These are phyloP conservation scores for Micromonas pusilla DNA, from an alignment of 139 green algal genomes.

Conservation along the genomic window DNA sequence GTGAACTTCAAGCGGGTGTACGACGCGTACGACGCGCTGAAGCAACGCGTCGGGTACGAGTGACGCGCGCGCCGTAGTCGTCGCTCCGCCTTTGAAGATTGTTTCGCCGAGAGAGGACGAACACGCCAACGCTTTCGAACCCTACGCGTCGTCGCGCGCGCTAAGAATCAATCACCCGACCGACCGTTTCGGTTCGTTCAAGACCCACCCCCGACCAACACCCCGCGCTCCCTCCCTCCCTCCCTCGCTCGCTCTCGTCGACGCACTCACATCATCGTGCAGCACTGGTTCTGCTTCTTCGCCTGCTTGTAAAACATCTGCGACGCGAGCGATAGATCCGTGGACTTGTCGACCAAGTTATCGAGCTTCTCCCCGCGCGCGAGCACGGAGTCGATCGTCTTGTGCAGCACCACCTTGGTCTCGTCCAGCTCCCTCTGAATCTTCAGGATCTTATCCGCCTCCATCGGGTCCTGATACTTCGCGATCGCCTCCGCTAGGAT, in stretches of 20 bases:
- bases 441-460: constrained; percentile 94
- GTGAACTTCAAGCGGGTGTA: neutral
- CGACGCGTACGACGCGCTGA: constrained; percentile 1
- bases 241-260: neutral
- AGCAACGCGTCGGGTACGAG: neutral
- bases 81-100: neutral
- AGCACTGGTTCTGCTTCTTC: constrained; percentile 51
- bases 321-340: constrained; percentile 87
- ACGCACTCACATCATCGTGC: constrained; percentile 32
- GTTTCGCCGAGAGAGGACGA: neutral
- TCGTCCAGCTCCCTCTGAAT: constrained; percentile 97
- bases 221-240: neutral
- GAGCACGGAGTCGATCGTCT: constrained; percentile 97
- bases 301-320: constrained; percentile 76
- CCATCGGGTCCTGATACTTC: constrained; percentile 85
- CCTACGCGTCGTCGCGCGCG: too few species aligned
- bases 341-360: constrained; percentile 87
- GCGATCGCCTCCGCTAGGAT: constrained; percentile 68
- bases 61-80: neutral
- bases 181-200: too few species aligned
- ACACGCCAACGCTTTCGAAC: too few species aligned
- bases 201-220: neutral
- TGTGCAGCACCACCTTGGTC: constrained; percentile 72
- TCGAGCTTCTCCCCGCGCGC: constrained; percentile 95
- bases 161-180: too few species aligned